phyloP scores from a whole-genome alignment of 768 basidiomycete genomes.

The Boletales sp. region DNA sequence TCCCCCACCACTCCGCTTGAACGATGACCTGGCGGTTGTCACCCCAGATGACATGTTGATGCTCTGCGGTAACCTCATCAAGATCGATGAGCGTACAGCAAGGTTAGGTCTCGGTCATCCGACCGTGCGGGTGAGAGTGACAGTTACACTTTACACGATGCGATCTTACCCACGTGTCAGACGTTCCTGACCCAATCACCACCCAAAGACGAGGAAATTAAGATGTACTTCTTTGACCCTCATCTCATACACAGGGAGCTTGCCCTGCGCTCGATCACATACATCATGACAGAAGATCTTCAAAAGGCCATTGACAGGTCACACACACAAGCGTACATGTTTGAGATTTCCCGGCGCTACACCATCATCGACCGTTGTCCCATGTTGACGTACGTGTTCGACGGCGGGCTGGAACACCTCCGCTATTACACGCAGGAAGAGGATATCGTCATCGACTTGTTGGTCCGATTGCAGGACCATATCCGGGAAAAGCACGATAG shows the following conservation, averaged over 20 bases:
- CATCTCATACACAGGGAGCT: conserved; percentile 24
- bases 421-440: conserved; percentile 24
- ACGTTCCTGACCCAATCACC: conserved; percentile 21
- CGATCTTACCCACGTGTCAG: conserved; percentile 9
- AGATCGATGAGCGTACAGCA: conserved; percentile 21
- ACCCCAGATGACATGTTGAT: conserved; percentile 22
- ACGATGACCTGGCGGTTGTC: conserved; percentile 25
- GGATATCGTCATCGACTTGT: conserved; percentile 22
- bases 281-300: conserved; percentile 24
- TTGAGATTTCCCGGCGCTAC: conserved; percentile 24
- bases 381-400: conserved; percentile 28
- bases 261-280: conserved; percentile 28
- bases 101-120: conserved; percentile 21
- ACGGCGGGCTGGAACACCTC: conserved; percentile 27
- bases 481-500: conserved; percentile 20
- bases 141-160: neutral
- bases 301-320: conserved; percentile 22
- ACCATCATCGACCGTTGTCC: conserved; percentile 23
- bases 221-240: conserved; percentile 20
- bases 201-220: conserved; percentile 7
- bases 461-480: conserved; percentile 18
- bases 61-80: conserved; percentile 25
- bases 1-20: conserved; percentile 16
- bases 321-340: conserved; percentile 22
- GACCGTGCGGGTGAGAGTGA: conserved; percentile 20